phyloP scores from a whole-genome alignment of 805 yeast genomes.

The Ogataea zsoltii region DNA sequence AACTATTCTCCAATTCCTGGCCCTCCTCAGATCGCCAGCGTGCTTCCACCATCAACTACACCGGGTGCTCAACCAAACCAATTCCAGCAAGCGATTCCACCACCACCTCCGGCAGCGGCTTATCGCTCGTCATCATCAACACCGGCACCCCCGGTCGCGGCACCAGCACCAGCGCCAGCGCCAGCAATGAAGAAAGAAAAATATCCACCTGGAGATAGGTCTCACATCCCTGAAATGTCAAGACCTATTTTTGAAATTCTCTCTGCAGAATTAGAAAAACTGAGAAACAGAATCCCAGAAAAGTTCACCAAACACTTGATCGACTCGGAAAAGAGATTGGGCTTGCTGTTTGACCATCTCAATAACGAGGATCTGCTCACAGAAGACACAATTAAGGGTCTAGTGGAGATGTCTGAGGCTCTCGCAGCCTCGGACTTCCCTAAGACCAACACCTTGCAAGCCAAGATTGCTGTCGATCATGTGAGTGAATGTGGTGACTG shows the following conservation, averaged over 20 bases:
- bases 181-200: slow-evolving; percentile 9
- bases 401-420: slow-evolving; percentile 51
- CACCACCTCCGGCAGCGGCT: slow-evolving; percentile 23
- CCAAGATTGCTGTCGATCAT: slow-evolving; percentile 61
- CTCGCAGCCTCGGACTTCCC: slow-evolving; percentile 55
- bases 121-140: slow-evolving; percentile 17
- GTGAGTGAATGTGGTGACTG: slow-evolving; percentile 83
- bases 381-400: slow-evolving; percentile 51
- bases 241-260: slow-evolving; percentile 61
- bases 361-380: slow-evolving; percentile 69
- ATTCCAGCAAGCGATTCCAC: slow-evolving; percentile 15
- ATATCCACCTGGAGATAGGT: slow-evolving; percentile 65
- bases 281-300: slow-evolving; percentile 74
- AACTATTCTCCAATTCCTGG: slow-evolving; percentile 16
- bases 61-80: not conserved
- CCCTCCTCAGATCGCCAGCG: slow-evolving; percentile 15
- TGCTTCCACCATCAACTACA: slow-evolving; percentile 16
- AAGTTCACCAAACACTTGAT: slow-evolving; percentile 68
- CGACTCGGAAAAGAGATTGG: slow-evolving; percentile 82
- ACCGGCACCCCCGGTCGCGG: no score
- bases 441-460: slow-evolving; percentile 56
- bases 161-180: no score
- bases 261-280: slow-evolving; percentile 52
- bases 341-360: slow-evolving; percentile 74
- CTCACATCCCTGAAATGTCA: slow-evolving; percentile 61